A percentile compares a stretch with the other conserved stretches of the same genome.
phyloP scores from a whole-genome alignment of 805 yeast genomes.

The Groenewaldozyma tartarivorans region DNA sequence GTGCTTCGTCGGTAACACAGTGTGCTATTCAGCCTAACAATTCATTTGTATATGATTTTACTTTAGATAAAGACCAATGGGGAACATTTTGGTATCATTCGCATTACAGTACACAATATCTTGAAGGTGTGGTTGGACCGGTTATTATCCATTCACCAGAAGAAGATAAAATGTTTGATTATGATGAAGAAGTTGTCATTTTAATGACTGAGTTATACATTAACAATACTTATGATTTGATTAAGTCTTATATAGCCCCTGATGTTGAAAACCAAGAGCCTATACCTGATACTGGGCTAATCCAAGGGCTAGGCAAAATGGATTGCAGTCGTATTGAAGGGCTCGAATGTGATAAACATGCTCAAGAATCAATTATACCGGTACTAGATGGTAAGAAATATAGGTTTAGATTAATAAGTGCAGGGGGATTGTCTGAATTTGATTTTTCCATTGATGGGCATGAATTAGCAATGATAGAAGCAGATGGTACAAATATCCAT shows the following conservation, averaged over 20 bases:
- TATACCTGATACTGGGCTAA: conserved; percentile 32
- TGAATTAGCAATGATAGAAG: conserved; percentile 24
- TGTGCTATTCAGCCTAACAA: conserved; percentile 39
- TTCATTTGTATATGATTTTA: conserved; percentile 35
- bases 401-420: conserved; percentile 23
- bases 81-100: conserved; percentile 54
- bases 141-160: conserved; percentile 33
- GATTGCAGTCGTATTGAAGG: conserved; percentile 21
- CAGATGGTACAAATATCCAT: conserved; percentile 24
- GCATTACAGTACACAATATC: conserved; percentile 37
- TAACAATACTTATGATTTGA: conserved; percentile 26
- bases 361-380: conserved; percentile 16
- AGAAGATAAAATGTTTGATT: conserved; percentile 24
- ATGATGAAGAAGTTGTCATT: conserved; percentile 28
- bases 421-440: conserved; percentile 27
- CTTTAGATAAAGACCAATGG: conserved; percentile 27
- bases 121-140: conserved; percentile 42
- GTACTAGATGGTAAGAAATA: conserved; percentile 14
- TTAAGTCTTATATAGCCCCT: conserved; percentile 32
- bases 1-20: conserved; percentile 42
- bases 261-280: conserved; percentile 33
- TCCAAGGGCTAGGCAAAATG: conserved; percentile 32
- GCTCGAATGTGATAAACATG: conserved; percentile 16
- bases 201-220: conserved; percentile 36
- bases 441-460: conserved; percentile 25